Evolutionary conservation across 2,329 filamentous ascomycete genomes (phyloP), one percentile per base, ranked within the genome.

Genomic region (Madurella fahalii): DNA sequence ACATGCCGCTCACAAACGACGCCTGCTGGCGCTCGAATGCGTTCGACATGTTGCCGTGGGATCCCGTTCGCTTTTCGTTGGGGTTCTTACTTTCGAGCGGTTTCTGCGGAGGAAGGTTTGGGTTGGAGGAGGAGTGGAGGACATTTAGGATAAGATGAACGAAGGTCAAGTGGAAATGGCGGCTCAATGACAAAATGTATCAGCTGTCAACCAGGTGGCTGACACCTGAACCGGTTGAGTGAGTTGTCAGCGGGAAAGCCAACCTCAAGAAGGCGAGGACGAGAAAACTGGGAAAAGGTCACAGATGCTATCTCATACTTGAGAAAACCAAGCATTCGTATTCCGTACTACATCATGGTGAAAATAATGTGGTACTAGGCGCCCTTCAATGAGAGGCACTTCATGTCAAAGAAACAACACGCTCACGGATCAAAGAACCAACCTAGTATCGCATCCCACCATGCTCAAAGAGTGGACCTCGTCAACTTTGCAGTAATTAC

Each of bases 1-100:
- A 75, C 55, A 87, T 79, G 59, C 78, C 80, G 64, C 78, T 82
- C 64, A 77, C 82, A 72, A 86, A 84, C 63, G 74, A 78, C 54
- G 80, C 82, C 60, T 84, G 78, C 70, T 86, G 83, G 63, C 82
- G 83, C 63, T 87, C 82, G 57, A 88, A 78, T 63, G 82, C 85
- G 54, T 83, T 84, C 81, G 61, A 57, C 63, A 64, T 66, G 47
- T 84, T 86, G 64, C 34, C 34, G 34, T 37, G 34, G 25, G 25
- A 25, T 37, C 34, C 12, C 31, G 7, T 37, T 11, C 34, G 34
- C 34, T 37, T 37, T 37, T 37, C 34, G 34, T 15, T 15, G 43
- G 18, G 42, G 15, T 20, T 32, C 5, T 37, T 5, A 2, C 15
- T 17, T 13, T 37, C 17, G 40, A 11, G 34, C 34, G 34, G 34